These are phyloP conservation scores for Leishmania gerbilli DNA, from an alignment of 208 protist genomes.

Conservation along the genomic window DNA sequence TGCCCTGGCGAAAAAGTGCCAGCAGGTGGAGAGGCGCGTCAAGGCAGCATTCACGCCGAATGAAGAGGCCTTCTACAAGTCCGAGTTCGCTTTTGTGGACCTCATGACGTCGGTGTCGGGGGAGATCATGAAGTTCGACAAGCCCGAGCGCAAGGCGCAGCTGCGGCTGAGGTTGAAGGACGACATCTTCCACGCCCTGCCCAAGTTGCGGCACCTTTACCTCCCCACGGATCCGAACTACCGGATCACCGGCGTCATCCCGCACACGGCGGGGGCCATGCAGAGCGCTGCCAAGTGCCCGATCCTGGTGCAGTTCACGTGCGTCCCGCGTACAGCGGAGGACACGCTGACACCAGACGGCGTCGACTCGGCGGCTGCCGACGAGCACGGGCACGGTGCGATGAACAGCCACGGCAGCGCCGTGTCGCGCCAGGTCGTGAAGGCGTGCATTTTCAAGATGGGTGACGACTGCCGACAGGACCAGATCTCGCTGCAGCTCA, in stretches of 20 bases:
- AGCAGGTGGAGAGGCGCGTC: constrained; percentile 38
- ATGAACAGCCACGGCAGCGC: not conserved
- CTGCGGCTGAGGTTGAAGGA: constrained; percentile 71
- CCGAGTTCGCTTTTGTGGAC: constrained; percentile 81
- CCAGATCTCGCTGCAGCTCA: constrained; percentile 93
- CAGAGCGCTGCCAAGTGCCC: constrained; percentile 92
- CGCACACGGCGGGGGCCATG: constrained; percentile 80
- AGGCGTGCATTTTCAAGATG: constrained; percentile 95
- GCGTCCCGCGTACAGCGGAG: constrained; percentile 45
- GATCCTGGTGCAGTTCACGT: constrained; percentile 90
- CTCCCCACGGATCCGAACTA: constrained; percentile 80
- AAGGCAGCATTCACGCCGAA: constrained; percentile 42
- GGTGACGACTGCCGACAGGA: constrained; percentile 96
- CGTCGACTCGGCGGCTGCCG: constrained; percentile 10
- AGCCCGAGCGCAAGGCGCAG: constrained; percentile 72
- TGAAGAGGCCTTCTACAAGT: constrained; percentile 57
- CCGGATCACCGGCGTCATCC: constrained; percentile 75
- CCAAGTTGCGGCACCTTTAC: constrained; percentile 69
- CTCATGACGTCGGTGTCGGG: constrained; percentile 80
- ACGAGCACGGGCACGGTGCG: constrained; percentile 29
- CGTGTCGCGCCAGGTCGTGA: constrained; percentile 37
- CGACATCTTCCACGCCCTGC: constrained; percentile 60
- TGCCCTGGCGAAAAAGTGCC: constrained; percentile 50
- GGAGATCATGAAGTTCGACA: constrained; percentile 79
- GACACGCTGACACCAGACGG: constrained; percentile 39